phyloP scores from a whole-genome alignment of 139 green algal species.

The Closterium sp. region DNA sequence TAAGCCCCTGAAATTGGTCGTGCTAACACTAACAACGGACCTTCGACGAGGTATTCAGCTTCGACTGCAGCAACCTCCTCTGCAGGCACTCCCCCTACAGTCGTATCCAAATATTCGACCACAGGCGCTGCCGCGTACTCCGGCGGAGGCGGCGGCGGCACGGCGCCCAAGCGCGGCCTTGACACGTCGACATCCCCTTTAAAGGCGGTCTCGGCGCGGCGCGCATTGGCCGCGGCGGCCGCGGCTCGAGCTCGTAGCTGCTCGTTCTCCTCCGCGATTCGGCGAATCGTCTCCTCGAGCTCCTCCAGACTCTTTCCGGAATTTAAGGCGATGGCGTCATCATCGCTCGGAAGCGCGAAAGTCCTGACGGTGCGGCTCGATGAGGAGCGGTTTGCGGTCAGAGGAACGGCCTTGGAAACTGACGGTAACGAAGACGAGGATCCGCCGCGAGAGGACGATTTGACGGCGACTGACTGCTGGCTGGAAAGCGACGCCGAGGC shows the following conservation, averaged over 20 bases:
- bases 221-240: not conserved
- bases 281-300: slow-evolving; percentile 11
- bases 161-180: not conserved
- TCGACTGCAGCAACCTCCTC: not conserved
- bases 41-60: not conserved
- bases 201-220: not conserved
- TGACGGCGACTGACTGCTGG: not conserved
- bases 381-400: not conserved
- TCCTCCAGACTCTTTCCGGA: slow-evolving; percentile 13
- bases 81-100: not conserved
- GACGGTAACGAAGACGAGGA: not conserved
- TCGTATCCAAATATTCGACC: not conserved
- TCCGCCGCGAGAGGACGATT: not conserved
- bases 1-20: too few relatives aligned
- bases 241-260: not conserved
- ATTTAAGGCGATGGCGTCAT: not conserved
- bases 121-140: not conserved
- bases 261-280: slow-evolving; percentile 24
- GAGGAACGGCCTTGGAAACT: not conserved
- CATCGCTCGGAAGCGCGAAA: not conserved
- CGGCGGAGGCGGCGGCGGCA: not conserved
- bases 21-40: not conserved
- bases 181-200: slow-evolving; percentile 18
- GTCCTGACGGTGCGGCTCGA: not conserved
- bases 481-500: not conserved